Base-by-base conservation (phyloP, 2,329 filamentous ascomycete species). In the Cyanodermella asteris region DNA sequence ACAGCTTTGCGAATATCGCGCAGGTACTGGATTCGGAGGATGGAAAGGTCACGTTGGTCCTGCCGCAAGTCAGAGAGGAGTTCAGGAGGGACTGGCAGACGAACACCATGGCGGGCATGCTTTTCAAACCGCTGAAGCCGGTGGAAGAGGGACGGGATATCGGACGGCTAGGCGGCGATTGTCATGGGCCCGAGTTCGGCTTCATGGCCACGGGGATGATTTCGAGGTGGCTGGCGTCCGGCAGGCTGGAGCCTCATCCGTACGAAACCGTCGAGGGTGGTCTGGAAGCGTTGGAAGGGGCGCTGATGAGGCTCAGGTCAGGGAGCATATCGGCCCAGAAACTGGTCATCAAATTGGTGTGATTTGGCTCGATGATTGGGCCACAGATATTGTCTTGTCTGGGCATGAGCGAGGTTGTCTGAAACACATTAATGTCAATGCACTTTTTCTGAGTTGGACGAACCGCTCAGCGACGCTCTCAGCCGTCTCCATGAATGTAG, bases 321-420 rank as follows among this genome's bases (percentile, higher is more conserved):
- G 69, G 69, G 0, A 65, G 61, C 42, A 65, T 61, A 13, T 68
- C 61, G 36, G 69, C 56, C 2, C 51, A 63, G 1, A 75, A 75
- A 46, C 73, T 70, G 47, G 59, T 74, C 1, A 64, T 65, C 36
- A 50, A n/a, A n/a, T n/a, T n/a, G n/a, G n/a, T n/a, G n/a, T n/a
- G n/a, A n/a, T n/a, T n/a, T n/a, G n/a, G n/a, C n/a, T n/a, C n/a
- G n/a, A n/a, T n/a, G n/a, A n/a, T n/a, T n/a, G n/a, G n/a, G n/a
- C n/a, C n/a, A n/a, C n/a, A n/a, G n/a, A n/a, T n/a, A n/a, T n/a
- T n/a, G n/a, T n/a, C n/a, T n/a, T n/a, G n/a, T n/a, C n/a, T n/a
- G n/a, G n/a, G n/a, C n/a, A n/a, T n/a, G n/a, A n/a, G n/a, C n/a
- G n/a, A n/a, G n/a, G n/a, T n/a, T n/a, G n/a, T n/a, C n/a, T n/a